These are phyloP conservation scores for Paecilomyces niveus DNA, from an alignment of 2,329 filamentous ascomycete genomes.

Conservation along the genomic window DNA sequence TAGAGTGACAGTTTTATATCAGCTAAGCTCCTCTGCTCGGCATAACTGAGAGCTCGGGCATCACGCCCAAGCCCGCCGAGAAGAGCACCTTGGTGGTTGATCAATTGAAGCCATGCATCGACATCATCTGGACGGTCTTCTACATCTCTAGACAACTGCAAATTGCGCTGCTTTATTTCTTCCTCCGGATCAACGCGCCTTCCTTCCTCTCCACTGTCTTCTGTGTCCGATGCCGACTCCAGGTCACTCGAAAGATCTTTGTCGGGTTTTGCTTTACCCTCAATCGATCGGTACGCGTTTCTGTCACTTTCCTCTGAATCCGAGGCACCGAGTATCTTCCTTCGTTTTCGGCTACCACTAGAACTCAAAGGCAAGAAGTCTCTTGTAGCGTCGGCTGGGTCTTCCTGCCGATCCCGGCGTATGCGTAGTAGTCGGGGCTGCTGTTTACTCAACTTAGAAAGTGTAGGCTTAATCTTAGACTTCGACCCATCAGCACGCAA, in stretches of 20 bases:
- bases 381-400: conserved; percentile 14
- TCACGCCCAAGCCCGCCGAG: conserved; percentile 40
- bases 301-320: conserved; percentile 42
- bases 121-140: conserved; percentile 61
- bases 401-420: conserved; percentile 11
- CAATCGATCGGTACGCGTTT: conserved; percentile 59
- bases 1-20: conserved; percentile 76
- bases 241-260: conserved; percentile 40
- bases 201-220: conserved; percentile 31
- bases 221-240: conserved; percentile 45
- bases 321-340: conserved; percentile 17
- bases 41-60: conserved; percentile 41
- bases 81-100: conserved; percentile 67
- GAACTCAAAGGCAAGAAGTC: conserved; percentile 27
- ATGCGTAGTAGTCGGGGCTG: conserved; percentile 18
- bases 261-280: conserved; percentile 51
- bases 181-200: conserved; percentile 35
- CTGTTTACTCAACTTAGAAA: conserved; percentile 18
- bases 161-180: conserved; percentile 34
- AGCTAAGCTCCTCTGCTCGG: conserved; percentile 62
- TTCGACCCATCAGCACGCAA: conserved; percentile 37
- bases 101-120: conserved; percentile 69
- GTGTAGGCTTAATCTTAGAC: conserved; percentile 38
- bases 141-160: conserved; percentile 57
- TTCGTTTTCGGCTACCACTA: conserved; percentile 31